Conservation (phyloP, 2,329 filamentous ascomycete species). For the Fusarium pseudonygamai region DNA sequence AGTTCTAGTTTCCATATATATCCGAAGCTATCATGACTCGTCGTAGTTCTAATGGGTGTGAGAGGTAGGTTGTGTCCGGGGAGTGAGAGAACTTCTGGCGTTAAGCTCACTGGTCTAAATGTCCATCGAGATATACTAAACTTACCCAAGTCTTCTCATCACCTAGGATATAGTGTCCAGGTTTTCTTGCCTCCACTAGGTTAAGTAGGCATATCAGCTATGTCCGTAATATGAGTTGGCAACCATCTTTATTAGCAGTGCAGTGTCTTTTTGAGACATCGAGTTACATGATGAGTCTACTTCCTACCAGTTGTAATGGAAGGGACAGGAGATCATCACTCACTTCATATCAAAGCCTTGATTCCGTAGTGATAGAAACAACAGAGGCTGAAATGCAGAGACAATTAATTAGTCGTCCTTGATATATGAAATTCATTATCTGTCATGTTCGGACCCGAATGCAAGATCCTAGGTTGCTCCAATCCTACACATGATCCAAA, state of each 20-base stretch:
- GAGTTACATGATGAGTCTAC: background rate
- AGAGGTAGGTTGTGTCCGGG: background rate
- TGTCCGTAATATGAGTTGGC: background rate
- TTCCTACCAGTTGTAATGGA: background rate
- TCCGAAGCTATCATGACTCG: background rate
- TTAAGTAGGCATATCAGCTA: background rate
- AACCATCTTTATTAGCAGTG: background rate
- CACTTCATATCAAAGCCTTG: background rate
- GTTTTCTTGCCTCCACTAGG: background rate
- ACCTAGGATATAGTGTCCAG: background rate
- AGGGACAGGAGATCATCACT: no score
- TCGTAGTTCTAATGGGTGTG: background rate
- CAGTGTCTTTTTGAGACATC: background rate
- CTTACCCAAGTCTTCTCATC: background rate
- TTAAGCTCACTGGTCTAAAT: background rate
- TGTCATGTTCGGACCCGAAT: background rate
- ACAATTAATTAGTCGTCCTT: background rate
- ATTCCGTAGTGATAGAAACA: background rate
- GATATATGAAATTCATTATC: background rate
- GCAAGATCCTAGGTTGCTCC: background rate
- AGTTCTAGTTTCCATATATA: background rate
- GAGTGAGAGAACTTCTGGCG: background rate
- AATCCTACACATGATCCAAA: constrained; percentile 4
- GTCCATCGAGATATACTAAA: background rate
- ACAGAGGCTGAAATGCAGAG: background rate